A percentile compares a stretch with the other conserved stretches of the same genome.
Conservation (phyloP, 1,139 yeast species). For the Wickerhamomyces sp. region DNA sequence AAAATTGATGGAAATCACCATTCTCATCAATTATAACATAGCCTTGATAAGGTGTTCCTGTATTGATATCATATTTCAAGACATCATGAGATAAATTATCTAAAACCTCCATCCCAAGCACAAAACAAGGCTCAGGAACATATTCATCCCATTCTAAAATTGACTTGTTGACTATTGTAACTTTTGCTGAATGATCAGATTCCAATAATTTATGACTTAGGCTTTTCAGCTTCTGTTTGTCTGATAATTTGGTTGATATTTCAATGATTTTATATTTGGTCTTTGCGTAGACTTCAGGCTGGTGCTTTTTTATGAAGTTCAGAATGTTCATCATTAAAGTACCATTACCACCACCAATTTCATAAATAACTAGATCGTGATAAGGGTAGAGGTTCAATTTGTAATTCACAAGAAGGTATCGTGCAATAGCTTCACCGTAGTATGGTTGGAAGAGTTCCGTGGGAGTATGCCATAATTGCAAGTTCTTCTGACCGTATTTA, state of each 20-base stretch:
- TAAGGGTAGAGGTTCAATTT: slow-evolving; percentile 63
- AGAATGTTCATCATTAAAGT: slow-evolving; percentile 78
- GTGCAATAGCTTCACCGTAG: slow-evolving; percentile 81
- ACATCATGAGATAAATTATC: slow-evolving; percentile 85
- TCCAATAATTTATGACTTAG: slow-evolving; percentile 20
- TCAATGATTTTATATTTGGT: slow-evolving; percentile 75
- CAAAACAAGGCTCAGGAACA: slow-evolving; percentile 70
- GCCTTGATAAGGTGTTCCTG: slow-evolving; percentile 73
- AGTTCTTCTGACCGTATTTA: slow-evolving; percentile 8
- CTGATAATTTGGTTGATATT: slow-evolving; percentile 64
- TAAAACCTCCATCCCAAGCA: slow-evolving; percentile 78
- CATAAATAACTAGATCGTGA: slow-evolving; percentile 67
- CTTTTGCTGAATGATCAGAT: slow-evolving; percentile 34
- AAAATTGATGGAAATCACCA: slow-evolving; percentile 77
- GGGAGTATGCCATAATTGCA: slow-evolving; percentile 89
- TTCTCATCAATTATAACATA: slow-evolving; percentile 69
- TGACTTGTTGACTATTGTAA: slow-evolving; percentile 66
- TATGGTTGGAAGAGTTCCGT: slow-evolving; percentile 80
- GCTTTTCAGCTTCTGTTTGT: slow-evolving; percentile 43
- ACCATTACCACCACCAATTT: slow-evolving; percentile 91
- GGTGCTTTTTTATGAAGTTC: slow-evolving; percentile 55
- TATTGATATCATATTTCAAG: slow-evolving; percentile 64
- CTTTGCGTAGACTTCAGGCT: slow-evolving; percentile 67
- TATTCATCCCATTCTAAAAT: slow-evolving; percentile 68
- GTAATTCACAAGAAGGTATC: slow-evolving; percentile 67